Evolutionary conservation across 1,139 yeast genomes (phyloP), one percentile per base, ranked within the genome.

Genomic region (Meyerozyma sp.): DNA sequence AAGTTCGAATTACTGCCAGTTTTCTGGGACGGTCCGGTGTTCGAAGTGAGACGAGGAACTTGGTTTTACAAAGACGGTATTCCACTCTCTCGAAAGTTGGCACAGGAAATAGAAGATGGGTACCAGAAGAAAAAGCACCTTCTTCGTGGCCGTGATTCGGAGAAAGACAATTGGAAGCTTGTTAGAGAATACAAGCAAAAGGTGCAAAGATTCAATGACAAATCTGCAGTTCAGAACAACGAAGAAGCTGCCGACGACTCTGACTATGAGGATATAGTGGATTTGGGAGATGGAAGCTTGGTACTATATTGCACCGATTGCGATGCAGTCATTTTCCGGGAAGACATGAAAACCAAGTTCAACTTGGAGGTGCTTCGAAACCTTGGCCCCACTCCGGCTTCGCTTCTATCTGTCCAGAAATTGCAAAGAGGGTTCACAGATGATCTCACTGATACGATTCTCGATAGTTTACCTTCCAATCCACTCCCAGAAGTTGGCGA

Each of bases 1-100:
- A 61, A 65, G 7, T 73, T 81, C 59, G 74, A 73, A 43, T 61
- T 91, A 52, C 52, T 66, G 1, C 95, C 98, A 0, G 76, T 84
- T 0, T 91, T 83, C 59, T 91, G 98, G 98, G 83, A 81, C 3
- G 98, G 98, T 1, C 95, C 97, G 0, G 66, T 71, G 1, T 93
- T 82, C 57, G 93, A 86, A 49, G 87, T 91, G 1, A 71, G 96
- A 32, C 66, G 98, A 42, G 96, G 96, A 0, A 62, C 81, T 1
- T 91, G 98, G 98, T 89, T 88, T 57, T 68, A 73, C 41, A 61
- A 76, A 5, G 78, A 77, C 43, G 82, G 84, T 3, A 57, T 61
- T 6, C 97, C 97, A 0, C 62, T 89, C 25, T 62, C 74, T 4
- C 69, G 68, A 8, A 60, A 64, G 1, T 46, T 84, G 4, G 69